Percentiles rank a stretch among this genome's conserved stretches.
Conservation (phyloP, 768 basidiomycete species). For the Lactarius evosmus region DNA sequence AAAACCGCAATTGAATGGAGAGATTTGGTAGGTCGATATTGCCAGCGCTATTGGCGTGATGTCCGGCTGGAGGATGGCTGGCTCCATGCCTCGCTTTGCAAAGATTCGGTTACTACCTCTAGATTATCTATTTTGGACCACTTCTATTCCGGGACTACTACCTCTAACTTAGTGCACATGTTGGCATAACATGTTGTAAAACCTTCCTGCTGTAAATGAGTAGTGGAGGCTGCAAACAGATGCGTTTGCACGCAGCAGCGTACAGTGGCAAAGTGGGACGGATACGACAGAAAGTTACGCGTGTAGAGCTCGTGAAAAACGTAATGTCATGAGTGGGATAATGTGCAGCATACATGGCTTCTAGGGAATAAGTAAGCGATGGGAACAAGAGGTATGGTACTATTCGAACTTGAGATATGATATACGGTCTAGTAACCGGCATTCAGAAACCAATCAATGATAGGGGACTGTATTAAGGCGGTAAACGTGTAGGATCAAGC, state of each 20-base stretch:
- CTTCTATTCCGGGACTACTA: no score
- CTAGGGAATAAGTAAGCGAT: conserved; percentile 29
- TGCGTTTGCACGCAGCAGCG: neutral
- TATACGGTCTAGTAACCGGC: conserved; percentile 18
- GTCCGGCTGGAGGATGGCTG: neutral
- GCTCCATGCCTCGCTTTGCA: neutral
- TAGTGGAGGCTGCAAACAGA: neutral
- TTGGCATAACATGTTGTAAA: neutral
- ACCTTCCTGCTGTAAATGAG: neutral
- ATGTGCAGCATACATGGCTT: conserved; percentile 25
- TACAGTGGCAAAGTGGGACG: neutral
- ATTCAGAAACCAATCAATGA: conserved; percentile 11
- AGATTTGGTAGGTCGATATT: neutral
- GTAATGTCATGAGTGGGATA: conserved; percentile 24
- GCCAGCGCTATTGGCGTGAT: neutral
- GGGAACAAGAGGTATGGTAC: conserved; percentile 24
- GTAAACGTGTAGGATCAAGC: conserved; percentile 70
- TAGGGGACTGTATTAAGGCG: conserved; percentile 18
- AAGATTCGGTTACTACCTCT: neutral
- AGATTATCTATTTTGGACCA: no score
- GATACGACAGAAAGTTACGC: conserved; percentile 8
- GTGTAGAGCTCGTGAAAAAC: conserved; percentile 8
- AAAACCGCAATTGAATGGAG: neutral
- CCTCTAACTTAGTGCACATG: neutral
- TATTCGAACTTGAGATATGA: conserved; percentile 24